phyloP scores from a whole-genome alignment of 2,329 filamentous ascomycete species.

The Exophiala phaeomuriformis region DNA sequence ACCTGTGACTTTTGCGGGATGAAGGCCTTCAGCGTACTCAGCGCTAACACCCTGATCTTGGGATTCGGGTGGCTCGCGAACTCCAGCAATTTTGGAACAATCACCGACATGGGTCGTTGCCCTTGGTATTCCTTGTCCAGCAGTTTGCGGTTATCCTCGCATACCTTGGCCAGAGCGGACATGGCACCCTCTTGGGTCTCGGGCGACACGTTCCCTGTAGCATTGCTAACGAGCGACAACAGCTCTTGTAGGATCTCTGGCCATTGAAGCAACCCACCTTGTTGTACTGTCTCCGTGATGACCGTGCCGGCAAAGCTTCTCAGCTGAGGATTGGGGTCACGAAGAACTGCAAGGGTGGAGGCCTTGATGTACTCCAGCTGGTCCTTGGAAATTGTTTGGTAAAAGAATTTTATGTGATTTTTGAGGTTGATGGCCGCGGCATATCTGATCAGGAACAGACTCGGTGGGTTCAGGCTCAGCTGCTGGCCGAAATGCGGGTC shows the following conservation, averaged over 20 bases:
- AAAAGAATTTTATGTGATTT: constrained; percentile 74
- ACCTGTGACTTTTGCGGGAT: constrained; percentile 76
- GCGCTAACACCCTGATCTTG: constrained; percentile 70
- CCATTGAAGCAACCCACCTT: constrained; percentile 82
- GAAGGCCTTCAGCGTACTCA: constrained; percentile 86
- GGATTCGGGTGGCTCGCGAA: constrained; percentile 70
- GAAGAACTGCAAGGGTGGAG: constrained; percentile 68
- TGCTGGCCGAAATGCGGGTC: constrained; percentile 54
- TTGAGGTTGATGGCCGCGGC: constrained; percentile 92
- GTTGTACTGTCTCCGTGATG: constrained; percentile 81
- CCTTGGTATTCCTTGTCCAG: constrained; percentile 83
- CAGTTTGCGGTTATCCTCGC: constrained; percentile 85
- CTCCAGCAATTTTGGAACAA: constrained; percentile 83
- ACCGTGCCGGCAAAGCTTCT: constrained; percentile 86
- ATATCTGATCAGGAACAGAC: constrained; percentile 68
- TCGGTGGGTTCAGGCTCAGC: constrained; percentile 52
- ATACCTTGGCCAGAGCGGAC: constrained; percentile 87
- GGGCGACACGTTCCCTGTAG: constrained; percentile 57
- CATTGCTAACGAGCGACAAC: constrained; percentile 67
- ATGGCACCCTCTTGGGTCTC: constrained; percentile 88
- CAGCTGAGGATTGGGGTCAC: constrained; percentile 74
- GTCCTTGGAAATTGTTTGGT: constrained; percentile 65
- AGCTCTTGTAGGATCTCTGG: constrained; percentile 82
- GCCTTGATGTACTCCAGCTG: constrained; percentile 73
- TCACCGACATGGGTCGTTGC: constrained; percentile 75